Conservation (phyloP, 208 protist species). For the Paratrypanosoma confusum region DNA sequence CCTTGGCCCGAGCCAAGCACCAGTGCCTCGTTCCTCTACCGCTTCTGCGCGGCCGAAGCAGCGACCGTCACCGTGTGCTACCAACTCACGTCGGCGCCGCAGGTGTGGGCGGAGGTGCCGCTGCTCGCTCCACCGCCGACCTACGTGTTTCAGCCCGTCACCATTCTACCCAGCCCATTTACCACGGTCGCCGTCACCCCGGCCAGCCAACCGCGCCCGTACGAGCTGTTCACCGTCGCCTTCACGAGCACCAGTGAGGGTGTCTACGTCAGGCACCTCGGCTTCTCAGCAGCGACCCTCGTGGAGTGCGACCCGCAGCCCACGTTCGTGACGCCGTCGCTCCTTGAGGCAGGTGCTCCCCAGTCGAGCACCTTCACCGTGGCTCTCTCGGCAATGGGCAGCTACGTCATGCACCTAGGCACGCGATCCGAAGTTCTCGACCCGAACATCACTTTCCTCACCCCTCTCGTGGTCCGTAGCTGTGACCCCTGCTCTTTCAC, state of each 20-base stretch:
- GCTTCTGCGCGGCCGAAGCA: slow-evolving; percentile 31
- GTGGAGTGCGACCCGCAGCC: slow-evolving; percentile 29
- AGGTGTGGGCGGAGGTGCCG: slow-evolving; percentile 72
- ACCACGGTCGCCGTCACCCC: slow-evolving; percentile 19
- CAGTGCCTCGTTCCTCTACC: slow-evolving; percentile 30
- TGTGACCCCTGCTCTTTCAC: slow-evolving; percentile 75
- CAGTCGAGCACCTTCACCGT: slow-evolving; percentile 37
- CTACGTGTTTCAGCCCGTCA: slow-evolving; percentile 38
- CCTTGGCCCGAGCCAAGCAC: slow-evolving; percentile 28
- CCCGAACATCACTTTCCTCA: slow-evolving; percentile 47
- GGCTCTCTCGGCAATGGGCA: slow-evolving; percentile 25
- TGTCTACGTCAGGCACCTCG: slow-evolving; percentile 29
- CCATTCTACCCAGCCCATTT: slow-evolving; percentile 36
- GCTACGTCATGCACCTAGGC: slow-evolving; percentile 61
- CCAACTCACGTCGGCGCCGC: slow-evolving; percentile 15
- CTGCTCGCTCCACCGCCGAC: slow-evolving; percentile 22
- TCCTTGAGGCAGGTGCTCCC: slow-evolving; percentile 19
- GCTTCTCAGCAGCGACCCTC: slow-evolving; percentile 37
- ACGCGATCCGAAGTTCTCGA: slow-evolving; percentile 12
- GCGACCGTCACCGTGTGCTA: slow-evolving; percentile 69
- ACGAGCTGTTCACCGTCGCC: slow-evolving; percentile 56
- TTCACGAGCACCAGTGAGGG: slow-evolving; percentile 27
- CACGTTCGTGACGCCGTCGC: slow-evolving; percentile 30
- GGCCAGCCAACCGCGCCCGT: slow-evolving; percentile 31
- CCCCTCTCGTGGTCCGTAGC: slow-evolving; percentile 27